Conservation (phyloP, 495 filamentous ascomycete genomes). For the Daldinia caldariorum region DNA sequence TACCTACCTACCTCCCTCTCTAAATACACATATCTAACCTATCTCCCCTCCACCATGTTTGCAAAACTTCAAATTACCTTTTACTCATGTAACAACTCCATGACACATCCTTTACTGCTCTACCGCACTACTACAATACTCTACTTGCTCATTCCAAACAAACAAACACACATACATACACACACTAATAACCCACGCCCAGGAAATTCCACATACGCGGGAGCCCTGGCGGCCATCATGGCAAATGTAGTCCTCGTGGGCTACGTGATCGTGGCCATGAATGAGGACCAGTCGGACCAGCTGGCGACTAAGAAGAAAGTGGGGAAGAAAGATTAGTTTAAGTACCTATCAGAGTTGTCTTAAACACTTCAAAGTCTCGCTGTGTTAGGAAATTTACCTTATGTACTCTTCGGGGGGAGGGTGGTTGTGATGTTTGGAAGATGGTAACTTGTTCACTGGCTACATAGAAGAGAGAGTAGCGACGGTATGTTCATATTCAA, state of each 20-base stretch:
- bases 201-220: conserved; percentile 91
- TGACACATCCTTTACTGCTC: neutral
- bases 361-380: neutral
- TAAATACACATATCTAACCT: no score
- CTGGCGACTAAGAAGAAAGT: conserved; percentile 44
- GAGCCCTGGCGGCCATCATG: conserved; percentile 82
- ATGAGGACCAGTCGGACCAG: conserved; percentile 79
- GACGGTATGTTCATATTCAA: neutral
- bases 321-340: conserved; percentile 36
- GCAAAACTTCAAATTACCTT: no score
- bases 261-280: conserved; percentile 91
- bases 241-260: conserved; percentile 92
- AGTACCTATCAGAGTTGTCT: neutral
- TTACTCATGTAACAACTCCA: no score
- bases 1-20: no score
- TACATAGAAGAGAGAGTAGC: neutral
- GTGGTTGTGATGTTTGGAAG: neutral
- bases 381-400: neutral
- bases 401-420: no score
- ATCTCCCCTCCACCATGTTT: no score
- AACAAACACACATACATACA: no score
- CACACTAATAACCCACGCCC: conserved; percentile 16
- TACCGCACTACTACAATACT: no score
- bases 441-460: neutral
- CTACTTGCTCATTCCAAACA: neutral